Percentiles rank a stretch among this genome's conserved stretches.
These are phyloP conservation scores for Protomyces arabidopsidicola DNA, from an alignment of 1,139 yeast genomes.

Conservation along the genomic window DNA sequence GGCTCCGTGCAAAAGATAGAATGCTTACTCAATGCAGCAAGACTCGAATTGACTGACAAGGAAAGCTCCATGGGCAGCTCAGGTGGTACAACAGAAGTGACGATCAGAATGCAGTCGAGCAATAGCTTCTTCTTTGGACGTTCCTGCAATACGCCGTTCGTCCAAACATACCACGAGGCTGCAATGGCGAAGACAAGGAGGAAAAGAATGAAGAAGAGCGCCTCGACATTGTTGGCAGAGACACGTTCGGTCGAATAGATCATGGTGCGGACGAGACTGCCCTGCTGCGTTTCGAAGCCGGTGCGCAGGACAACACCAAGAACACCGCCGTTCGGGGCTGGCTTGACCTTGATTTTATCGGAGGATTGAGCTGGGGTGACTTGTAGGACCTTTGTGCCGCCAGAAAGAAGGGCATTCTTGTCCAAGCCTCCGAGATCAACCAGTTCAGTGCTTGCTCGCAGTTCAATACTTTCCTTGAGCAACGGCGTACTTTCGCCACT, in stretches of 20 bases:
- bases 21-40: conserved; percentile 78
- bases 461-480: conserved; percentile 80
- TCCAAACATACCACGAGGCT: conserved; percentile 98
- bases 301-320: conserved; percentile 85
- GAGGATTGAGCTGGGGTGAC: conserved; percentile 62
- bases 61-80: conserved; percentile 99
- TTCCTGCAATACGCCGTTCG: conserved; percentile 93
- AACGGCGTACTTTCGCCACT: conserved; percentile 98
- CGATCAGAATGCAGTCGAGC: conserved; percentile 88
- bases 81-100: conserved; percentile 98
- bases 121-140: conserved; percentile 89
- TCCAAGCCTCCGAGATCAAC: conserved; percentile 78
- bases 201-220: conserved; percentile 84
- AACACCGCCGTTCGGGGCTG: conserved; percentile 85
- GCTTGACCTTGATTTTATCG: conserved; percentile 46
- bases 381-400: conserved; percentile 96
- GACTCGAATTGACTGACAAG: conserved; percentile 91
- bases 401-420: conserved; percentile 82
- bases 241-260: conserved; percentile 94
- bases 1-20: conserved; percentile 98
- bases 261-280: conserved; percentile 96
- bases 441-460: conserved; percentile 67
- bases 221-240: conserved; percentile 92
- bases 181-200: conserved; percentile 85
- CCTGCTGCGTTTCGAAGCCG: conserved; percentile 97